Evolutionary conservation across 2,329 filamentous ascomycete species (phyloP).

Genomic region (Mycosphaerella sp.): DNA sequence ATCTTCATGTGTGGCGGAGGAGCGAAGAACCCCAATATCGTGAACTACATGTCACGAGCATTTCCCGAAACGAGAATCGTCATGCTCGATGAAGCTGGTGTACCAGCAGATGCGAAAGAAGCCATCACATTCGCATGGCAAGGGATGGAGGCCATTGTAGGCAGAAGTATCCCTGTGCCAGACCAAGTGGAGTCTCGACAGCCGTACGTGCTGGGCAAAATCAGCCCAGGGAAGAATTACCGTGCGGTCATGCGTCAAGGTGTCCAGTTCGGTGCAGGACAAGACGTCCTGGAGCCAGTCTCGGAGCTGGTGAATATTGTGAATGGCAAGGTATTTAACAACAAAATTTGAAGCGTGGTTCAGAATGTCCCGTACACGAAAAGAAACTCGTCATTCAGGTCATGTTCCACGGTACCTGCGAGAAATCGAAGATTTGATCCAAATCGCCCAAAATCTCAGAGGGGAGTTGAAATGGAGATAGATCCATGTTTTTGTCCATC

Average conservation of each 20-base stretch:
- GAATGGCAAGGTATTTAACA: slow-evolving; percentile 44
- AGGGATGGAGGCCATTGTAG: slow-evolving; percentile 54
- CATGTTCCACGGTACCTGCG: slow-evolving; percentile 4
- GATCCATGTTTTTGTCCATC: slow-evolving; percentile 6
- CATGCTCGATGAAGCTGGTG: slow-evolving; percentile 53
- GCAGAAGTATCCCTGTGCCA: slow-evolving; percentile 50
- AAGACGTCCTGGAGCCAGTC: slow-evolving; percentile 42
- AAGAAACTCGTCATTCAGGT: slow-evolving; percentile 4
- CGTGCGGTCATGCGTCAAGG: slow-evolving; percentile 48
- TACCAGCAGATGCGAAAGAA: slow-evolving; percentile 54
- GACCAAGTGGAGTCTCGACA: slow-evolving; percentile 48
- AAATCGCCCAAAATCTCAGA: slow-evolving; percentile 13
- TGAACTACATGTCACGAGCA: slow-evolving; percentile 45
- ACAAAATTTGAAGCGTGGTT: slow-evolving; percentile 30
- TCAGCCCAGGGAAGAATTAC: slow-evolving; percentile 51
- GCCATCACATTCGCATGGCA: slow-evolving; percentile 56
- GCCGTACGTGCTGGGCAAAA: slow-evolving; percentile 50
- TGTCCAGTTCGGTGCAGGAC: slow-evolving; percentile 44
- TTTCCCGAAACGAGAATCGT: slow-evolving; percentile 47
- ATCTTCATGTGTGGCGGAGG: slow-evolving; percentile 57
- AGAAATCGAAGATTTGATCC: slow-evolving; percentile 13
- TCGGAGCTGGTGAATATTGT: slow-evolving; percentile 48
- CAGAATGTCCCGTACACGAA: too few species aligned
- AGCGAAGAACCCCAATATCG: slow-evolving; percentile 54
- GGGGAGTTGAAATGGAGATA: slow-evolving; percentile 12